These are phyloP conservation scores for Acrocalymma vagum DNA, from an alignment of 2,329 filamentous ascomycete species.

Conservation along the genomic window DNA sequence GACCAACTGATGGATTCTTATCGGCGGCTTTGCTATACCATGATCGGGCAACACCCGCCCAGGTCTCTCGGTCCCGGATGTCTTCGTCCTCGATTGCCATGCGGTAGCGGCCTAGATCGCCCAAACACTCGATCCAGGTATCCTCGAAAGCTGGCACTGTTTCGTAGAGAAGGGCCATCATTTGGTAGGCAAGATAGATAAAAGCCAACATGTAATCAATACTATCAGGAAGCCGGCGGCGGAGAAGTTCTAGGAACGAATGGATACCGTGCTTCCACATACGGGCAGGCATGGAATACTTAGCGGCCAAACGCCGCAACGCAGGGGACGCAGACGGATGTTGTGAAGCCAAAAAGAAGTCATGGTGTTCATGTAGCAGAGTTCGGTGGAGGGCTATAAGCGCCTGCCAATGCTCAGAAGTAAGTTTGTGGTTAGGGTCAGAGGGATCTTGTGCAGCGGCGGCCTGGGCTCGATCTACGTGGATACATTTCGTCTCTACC, in stretches of 20 bases:
- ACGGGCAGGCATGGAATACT: conserved; percentile 89
- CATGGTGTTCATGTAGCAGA: conserved; percentile 73
- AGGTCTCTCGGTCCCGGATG: conserved; percentile 76
- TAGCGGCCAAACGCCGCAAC: conserved; percentile 73
- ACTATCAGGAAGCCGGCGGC: conserved; percentile 75
- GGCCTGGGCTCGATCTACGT: conserved; percentile 74
- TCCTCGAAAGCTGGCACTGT: conserved; percentile 84
- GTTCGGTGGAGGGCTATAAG: conserved; percentile 84
- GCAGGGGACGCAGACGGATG: conserved; percentile 77
- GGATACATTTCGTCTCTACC: conserved; percentile 88
- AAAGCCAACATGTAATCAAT: conserved; percentile 91
- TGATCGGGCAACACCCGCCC: conserved; percentile 79
- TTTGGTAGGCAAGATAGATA: conserved; percentile 87
- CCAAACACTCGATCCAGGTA: conserved; percentile 93
- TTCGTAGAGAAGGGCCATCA: conserved; percentile 87
- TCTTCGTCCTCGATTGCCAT: conserved; percentile 94
- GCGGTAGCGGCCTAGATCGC: conserved; percentile 82
- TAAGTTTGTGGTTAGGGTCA: conserved; percentile 53
- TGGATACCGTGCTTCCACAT: conserved; percentile 97
- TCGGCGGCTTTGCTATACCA: conserved; percentile 90
- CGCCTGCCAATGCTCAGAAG: conserved; percentile 81
- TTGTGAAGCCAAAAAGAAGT: conserved; percentile 80
- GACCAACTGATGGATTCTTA: conserved; percentile 75
- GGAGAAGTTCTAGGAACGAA: conserved; percentile 75
- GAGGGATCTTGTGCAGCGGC: conserved; percentile 61